These are phyloP conservation scores for Talaromyces adpressus DNA, from an alignment of 495 filamentous ascomycete species.

Conservation along the genomic window DNA sequence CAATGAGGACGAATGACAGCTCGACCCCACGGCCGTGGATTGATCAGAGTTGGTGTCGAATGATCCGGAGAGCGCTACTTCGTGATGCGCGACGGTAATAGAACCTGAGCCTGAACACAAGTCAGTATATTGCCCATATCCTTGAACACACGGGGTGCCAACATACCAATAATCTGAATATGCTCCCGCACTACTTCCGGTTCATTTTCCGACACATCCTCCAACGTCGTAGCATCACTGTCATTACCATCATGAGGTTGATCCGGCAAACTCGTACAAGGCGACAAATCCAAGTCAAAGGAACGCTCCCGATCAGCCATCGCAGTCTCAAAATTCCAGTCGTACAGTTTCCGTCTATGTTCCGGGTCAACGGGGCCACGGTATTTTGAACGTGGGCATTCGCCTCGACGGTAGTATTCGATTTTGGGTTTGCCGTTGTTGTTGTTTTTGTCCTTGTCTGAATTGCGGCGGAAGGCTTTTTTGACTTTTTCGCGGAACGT, in stretches of 20 bases:
- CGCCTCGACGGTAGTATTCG: constrained; percentile 44
- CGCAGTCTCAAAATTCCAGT: constrained; percentile 41
- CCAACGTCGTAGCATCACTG: background rate
- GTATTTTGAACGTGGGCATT: constrained; percentile 47
- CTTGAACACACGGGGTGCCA: no score
- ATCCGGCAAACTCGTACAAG: constrained; percentile 28
- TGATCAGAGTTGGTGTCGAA: constrained; percentile 28
- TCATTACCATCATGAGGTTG: constrained; percentile 15
- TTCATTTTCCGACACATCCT: background rate
- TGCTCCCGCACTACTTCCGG: background rate
- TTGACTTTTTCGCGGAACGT: constrained; percentile 39
- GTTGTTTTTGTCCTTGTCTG: constrained; percentile 18
- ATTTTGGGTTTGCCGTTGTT: constrained; percentile 32
- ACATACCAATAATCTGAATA: constrained; percentile 23
- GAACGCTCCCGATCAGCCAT: constrained; percentile 30
- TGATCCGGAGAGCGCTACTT: constrained; percentile 22
- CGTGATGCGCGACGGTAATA: constrained; percentile 14
- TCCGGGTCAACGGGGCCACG: constrained; percentile 43
- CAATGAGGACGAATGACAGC: constrained; percentile 33
- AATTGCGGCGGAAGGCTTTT: constrained; percentile 30
- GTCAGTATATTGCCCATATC: background rate
- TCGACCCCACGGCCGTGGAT: constrained; percentile 31
- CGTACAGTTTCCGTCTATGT: constrained; percentile 41
- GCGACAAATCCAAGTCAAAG: constrained; percentile 30
- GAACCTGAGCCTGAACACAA: constrained; percentile 10